Conservation (phyloP, 2,329 filamentous ascomycete species). For the Monosporascus sp. region DNA sequence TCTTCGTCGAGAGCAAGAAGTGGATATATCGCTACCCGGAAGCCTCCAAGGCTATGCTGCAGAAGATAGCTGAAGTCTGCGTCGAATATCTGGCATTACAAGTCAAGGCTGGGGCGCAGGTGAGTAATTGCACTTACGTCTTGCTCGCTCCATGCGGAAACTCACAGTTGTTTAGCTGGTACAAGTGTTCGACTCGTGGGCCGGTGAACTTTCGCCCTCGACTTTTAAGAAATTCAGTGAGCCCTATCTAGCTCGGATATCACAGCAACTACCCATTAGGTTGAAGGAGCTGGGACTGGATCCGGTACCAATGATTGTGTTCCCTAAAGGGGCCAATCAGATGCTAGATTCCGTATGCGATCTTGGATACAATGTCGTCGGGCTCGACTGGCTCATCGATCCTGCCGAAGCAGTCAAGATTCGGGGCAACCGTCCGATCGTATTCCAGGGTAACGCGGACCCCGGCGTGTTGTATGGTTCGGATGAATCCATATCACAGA, state of each 20-base stretch:
- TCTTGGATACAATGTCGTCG: slow-evolving; percentile 87
- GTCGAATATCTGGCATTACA: slow-evolving; percentile 92
- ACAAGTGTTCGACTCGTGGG: slow-evolving; percentile 98
- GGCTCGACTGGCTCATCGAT: slow-evolving; percentile 91
- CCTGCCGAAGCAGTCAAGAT: slow-evolving; percentile 77
- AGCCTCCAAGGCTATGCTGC: slow-evolving; percentile 73
- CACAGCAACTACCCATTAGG: slow-evolving; percentile 69
- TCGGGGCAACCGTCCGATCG: slow-evolving; percentile 67
- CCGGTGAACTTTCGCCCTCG: slow-evolving; percentile 80
- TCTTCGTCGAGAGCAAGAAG: slow-evolving; percentile 90
- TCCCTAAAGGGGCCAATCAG: slow-evolving; percentile 97
- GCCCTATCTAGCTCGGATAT: slow-evolving; percentile 81
- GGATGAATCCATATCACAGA: slow-evolving; percentile 71
- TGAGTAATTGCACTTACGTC: slow-evolving; percentile 28
- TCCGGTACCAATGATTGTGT: slow-evolving; percentile 91
- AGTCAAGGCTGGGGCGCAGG: slow-evolving; percentile 88
- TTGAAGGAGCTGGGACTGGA: slow-evolving; percentile 71
- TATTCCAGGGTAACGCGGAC: slow-evolving; percentile 92
- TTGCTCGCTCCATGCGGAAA: neutral
- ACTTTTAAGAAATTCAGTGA: slow-evolving; percentile 81
- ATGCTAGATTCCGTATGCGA: slow-evolving; percentile 82
- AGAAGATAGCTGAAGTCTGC: slow-evolving; percentile 90
- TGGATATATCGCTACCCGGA: slow-evolving; percentile 91
- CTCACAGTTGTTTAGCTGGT: slow-evolving; percentile 53
- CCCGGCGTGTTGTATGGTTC: slow-evolving; percentile 89